Evolutionary conservation across 2,329 filamentous ascomycete species (phyloP).

Genomic region (Pseudogymnoascus sp.): DNA sequence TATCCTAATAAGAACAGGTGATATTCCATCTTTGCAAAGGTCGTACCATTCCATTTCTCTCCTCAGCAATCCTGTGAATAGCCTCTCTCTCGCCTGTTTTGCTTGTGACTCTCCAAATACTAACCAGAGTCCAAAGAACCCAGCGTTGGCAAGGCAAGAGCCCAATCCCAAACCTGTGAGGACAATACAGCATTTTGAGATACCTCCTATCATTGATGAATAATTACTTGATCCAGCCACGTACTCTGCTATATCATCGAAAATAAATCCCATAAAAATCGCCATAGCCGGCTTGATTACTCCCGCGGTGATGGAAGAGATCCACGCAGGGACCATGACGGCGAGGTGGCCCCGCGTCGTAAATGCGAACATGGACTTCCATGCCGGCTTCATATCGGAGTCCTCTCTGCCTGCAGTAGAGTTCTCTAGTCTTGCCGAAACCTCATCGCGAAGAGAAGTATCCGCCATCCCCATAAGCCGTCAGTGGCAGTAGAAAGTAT

Average conservation of each 20-base stretch:
- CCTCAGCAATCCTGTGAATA: slow-evolving; percentile 62
- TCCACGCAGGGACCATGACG: slow-evolving; percentile 44
- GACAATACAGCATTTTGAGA: slow-evolving; percentile 53
- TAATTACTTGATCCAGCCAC: slow-evolving; percentile 45
- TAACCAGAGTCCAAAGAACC: slow-evolving; percentile 64
- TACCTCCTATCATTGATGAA: slow-evolving; percentile 42
- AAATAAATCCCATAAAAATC: slow-evolving; percentile 65
- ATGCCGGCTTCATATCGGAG: slow-evolving; percentile 1
- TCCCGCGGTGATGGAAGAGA: slow-evolving; percentile 51
- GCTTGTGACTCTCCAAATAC: slow-evolving; percentile 76
- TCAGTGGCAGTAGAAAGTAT: background rate
- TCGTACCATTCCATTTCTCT: slow-evolving; percentile 83
- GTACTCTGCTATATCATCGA: slow-evolving; percentile 60
- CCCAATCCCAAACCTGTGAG: slow-evolving; percentile 54
- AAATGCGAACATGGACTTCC: slow-evolving; percentile 56
- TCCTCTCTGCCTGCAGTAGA: background rate
- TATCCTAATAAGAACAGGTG: slow-evolving; percentile 60
- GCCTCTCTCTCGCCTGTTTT: slow-evolving; percentile 48
- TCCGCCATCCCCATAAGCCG: background rate
- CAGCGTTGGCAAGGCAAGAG: slow-evolving; percentile 58
- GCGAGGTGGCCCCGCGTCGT: slow-evolving; percentile 52
- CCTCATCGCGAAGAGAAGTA: background rate
- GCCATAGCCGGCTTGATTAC: slow-evolving; percentile 56
- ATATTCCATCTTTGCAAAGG: slow-evolving; percentile 58
- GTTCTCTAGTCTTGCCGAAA: background rate